phyloP scores from a whole-genome alignment of 2,329 filamentous ascomycete genomes.

The Arthrobotrys sphaeroides region DNA sequence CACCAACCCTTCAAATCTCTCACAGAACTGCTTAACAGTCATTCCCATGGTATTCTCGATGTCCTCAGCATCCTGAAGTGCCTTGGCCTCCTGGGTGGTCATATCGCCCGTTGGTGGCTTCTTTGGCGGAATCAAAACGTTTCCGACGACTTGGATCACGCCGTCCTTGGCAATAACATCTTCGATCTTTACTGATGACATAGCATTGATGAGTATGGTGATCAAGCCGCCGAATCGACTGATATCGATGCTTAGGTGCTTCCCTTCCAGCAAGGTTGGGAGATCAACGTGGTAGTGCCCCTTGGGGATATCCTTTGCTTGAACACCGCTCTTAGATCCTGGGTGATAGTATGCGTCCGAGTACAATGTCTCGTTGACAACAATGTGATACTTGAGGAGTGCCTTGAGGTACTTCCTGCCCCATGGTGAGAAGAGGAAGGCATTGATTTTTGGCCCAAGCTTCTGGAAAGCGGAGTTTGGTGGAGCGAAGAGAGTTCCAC shows the following conservation, averaged over 20 bases:
- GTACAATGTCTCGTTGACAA: conserved; percentile 79
- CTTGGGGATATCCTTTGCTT: conserved; percentile 59
- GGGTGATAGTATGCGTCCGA: conserved; percentile 71
- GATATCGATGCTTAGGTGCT: conserved; percentile 76
- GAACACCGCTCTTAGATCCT: not conserved
- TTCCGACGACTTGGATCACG: conserved; percentile 79
- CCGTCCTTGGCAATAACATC: conserved; percentile 81
- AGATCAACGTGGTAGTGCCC: conserved; percentile 75
- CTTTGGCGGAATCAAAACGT: conserved; percentile 78
- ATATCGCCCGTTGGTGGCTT: conserved; percentile 56
- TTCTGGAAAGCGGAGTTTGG: conserved; percentile 80
- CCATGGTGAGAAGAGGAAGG: conserved; percentile 81
- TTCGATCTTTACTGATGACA: conserved; percentile 70
- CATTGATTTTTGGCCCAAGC: conserved; percentile 77
- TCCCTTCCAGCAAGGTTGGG: conserved; percentile 74
- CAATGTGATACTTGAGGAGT: conserved; percentile 80
- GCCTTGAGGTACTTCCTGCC: conserved; percentile 81
- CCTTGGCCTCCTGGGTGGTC: not conserved
- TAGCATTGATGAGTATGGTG: conserved; percentile 78
- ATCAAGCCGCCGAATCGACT: conserved; percentile 74
- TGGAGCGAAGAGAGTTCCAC: conserved; percentile 82
- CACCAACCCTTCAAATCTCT: conserved; percentile 40
- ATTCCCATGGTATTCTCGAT: conserved; percentile 30
- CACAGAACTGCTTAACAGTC: conserved; percentile 29
- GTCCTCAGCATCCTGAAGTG: not conserved